These are phyloP conservation scores for Bjerkandera adusta DNA, from an alignment of 1,284 basidiomycete genomes.

Conservation along the genomic window DNA sequence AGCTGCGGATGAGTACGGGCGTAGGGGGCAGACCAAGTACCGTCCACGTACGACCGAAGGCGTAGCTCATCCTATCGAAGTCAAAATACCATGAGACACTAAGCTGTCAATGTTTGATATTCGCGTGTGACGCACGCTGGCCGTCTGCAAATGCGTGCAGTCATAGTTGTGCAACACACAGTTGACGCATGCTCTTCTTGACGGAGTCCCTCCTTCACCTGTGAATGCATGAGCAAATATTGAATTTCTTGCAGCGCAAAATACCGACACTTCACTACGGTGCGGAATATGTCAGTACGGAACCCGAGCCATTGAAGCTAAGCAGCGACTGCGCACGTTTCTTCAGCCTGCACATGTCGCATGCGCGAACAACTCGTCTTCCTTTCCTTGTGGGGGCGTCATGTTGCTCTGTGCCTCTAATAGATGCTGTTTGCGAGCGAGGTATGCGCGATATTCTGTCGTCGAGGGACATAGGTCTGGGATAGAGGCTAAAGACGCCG, in stretches of 20 bases:
- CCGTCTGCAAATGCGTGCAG: slow-evolving; percentile 3
- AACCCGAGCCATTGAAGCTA: neutral
- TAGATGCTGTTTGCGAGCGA: too few relatives aligned
- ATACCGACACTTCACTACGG: neutral
- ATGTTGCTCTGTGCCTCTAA: too few relatives aligned
- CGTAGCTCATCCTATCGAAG: neutral
- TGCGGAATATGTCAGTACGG: neutral
- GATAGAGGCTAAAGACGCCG: too few relatives aligned
- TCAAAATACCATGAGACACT: neutral
- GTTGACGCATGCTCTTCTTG: slow-evolving; percentile 2
- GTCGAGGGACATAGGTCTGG: too few relatives aligned
- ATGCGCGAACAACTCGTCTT: too few relatives aligned
- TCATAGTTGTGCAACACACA: slow-evolving; percentile 5
- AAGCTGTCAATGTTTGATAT: neutral
- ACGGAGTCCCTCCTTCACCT: slow-evolving; percentile 6
- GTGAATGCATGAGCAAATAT: neutral
- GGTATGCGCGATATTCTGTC: too few relatives aligned
- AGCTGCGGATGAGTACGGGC: too few relatives aligned
- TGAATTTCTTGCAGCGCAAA: neutral
- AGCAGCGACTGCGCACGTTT: too few relatives aligned
- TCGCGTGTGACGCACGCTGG: neutral
- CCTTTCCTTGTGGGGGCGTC: too few relatives aligned
- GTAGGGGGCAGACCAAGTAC: neutral
- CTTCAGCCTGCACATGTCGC: slow-evolving; percentile 6
- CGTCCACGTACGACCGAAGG: neutral